A percentile compares a stretch with the other conserved stretches of the same genome.
Evolutionary conservation across 2,329 filamentous ascomycete species (phyloP).

Genomic region (Dothideomycetes sp.): DNA sequence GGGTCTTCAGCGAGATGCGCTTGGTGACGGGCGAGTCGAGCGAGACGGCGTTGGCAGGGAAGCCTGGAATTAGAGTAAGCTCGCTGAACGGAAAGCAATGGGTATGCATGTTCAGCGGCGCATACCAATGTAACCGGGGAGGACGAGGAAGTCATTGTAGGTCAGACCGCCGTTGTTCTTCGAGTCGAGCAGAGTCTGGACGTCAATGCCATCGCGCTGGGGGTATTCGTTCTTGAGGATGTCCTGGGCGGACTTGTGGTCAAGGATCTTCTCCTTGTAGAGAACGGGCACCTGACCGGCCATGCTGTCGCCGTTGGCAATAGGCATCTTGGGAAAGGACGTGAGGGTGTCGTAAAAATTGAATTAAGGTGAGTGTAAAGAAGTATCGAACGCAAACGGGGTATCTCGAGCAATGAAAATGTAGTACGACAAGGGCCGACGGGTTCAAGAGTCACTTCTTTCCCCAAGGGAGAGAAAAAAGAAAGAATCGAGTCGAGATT

Average conservation of each 20-base stretch:
- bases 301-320: constrained; percentile 55
- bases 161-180: constrained; percentile 87
- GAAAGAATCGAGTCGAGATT: constrained; percentile 15
- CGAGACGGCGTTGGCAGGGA: constrained; percentile 78
- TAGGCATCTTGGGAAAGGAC: constrained; percentile 52
- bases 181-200: constrained; percentile 81
- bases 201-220: constrained; percentile 74
- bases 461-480: constrained; percentile 37
- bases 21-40: constrained; percentile 92
- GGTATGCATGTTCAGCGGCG: constrained; percentile 9
- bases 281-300: constrained; percentile 38
- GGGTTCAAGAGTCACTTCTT: constrained; percentile 26
- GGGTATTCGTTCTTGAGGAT: constrained; percentile 69
- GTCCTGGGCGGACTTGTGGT: constrained; percentile 67
- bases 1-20: constrained; percentile 90
- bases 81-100: constrained; percentile 19
- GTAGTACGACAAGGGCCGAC: constrained; percentile 10
- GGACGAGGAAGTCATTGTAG: constrained; percentile 96
- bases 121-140: constrained; percentile 88
- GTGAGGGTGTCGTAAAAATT: constrained; percentile 1
- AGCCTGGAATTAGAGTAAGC: constrained; percentile 44
- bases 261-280: constrained; percentile 51
- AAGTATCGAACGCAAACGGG: constrained; percentile 11
- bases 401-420: constrained; percentile 12
- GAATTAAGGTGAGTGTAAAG: constrained; percentile 12